Conservation (phyloP, 78 protist genomes). For the Polysphondylium violaceum region DNA sequence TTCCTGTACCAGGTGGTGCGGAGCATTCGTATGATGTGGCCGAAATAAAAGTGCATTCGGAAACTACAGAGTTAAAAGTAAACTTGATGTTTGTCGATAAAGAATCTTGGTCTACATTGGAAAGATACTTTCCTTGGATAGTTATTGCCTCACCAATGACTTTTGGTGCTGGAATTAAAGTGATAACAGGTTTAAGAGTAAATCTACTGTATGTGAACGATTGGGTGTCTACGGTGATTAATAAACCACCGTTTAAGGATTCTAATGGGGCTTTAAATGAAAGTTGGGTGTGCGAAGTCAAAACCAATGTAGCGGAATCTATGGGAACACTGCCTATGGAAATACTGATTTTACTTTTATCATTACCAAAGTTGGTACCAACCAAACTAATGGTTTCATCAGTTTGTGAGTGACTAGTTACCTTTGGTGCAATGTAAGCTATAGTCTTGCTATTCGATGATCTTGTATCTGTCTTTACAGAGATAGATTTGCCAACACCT, state of each 20-base stretch:
- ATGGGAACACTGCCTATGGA: background rate
- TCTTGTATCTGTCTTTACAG: background rate
- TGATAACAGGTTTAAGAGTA: background rate
- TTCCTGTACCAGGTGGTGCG: background rate
- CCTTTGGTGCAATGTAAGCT: background rate
- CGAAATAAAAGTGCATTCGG: no score
- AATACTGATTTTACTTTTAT: background rate
- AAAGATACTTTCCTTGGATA: constrained; percentile 3
- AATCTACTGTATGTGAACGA: background rate
- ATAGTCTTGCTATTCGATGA: background rate
- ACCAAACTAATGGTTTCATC: background rate
- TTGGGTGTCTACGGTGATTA: background rate
- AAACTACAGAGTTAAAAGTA: background rate
- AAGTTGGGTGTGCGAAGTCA: background rate
- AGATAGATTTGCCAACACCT: background rate
- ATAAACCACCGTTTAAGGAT: background rate
- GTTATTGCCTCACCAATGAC: no score
- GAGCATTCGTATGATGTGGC: background rate
- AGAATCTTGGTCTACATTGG: background rate
- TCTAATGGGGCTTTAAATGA: background rate
- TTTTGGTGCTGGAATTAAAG: background rate
- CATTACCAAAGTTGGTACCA: constrained; percentile 13
- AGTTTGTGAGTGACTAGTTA: background rate
- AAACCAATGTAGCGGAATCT: background rate
- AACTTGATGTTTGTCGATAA: background rate